These are phyloP conservation scores for Debaryomyces psychrophilus DNA, from an alignment of 1,139 yeast genomes.

Conservation along the genomic window DNA sequence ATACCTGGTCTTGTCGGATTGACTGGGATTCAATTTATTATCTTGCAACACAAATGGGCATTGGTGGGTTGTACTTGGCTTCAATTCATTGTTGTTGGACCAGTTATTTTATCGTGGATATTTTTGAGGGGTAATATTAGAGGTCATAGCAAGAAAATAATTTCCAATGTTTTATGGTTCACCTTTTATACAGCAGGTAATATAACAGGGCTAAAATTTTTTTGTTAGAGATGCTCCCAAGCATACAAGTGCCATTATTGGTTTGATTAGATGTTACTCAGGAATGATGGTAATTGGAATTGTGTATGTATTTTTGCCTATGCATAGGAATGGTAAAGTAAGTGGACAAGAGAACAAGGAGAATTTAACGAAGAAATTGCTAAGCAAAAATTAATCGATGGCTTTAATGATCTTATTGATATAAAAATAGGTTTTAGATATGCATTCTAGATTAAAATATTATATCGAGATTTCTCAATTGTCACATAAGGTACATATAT, in stretches of 20 bases:
- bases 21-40: conserved; percentile 26
- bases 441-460: conserved; percentile 14
- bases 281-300: conserved; percentile 30
- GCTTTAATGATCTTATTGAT: conserved; percentile 38
- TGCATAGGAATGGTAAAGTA: conserved; percentile 26
- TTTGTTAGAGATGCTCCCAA: conserved; percentile 33
- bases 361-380: conserved; percentile 28
- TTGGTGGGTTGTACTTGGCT: conserved; percentile 39
- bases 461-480: too few species aligned
- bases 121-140: conserved; percentile 29
- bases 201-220: conserved; percentile 36
- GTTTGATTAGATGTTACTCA: conserved; percentile 30
- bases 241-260: conserved; percentile 31
- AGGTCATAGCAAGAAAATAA: conserved; percentile 30
- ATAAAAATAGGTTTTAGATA: conserved; percentile 38
- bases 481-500: too few species aligned
- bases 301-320: conserved; percentile 24
- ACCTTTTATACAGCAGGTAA: conserved; percentile 33
- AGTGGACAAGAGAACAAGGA: conserved; percentile 27
- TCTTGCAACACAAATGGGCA: conserved; percentile 26
- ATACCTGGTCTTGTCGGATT: conserved; percentile 29
- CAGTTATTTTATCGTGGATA: conserved; percentile 36
- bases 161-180: conserved; percentile 32
- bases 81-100: conserved; percentile 36
- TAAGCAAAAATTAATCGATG: conserved; percentile 33